A percentile compares a stretch with the other conserved stretches of the same genome.
These are phyloP conservation scores for Boletus rex-veris DNA, from an alignment of 768 basidiomycete genomes.

Conservation along the genomic window DNA sequence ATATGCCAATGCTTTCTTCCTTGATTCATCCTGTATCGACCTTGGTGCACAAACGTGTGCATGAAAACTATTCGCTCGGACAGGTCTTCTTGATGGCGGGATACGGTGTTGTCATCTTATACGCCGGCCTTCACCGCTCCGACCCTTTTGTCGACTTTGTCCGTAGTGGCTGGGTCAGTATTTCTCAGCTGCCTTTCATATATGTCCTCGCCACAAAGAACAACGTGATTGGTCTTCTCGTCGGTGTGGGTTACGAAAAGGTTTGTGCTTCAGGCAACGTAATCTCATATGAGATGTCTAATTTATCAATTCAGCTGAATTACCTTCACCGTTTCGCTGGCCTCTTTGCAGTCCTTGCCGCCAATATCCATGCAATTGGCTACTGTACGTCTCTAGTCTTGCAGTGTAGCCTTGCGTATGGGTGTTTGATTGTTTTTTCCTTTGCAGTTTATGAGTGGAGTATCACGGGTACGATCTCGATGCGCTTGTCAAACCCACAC, in stretches of 20 bases:
- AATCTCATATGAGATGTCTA: not conserved
- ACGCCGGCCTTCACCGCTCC: slow-evolving; percentile 49
- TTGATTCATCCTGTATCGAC: slow-evolving; percentile 42
- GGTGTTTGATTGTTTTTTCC: not conserved
- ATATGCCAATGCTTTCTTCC: slow-evolving; percentile 37
- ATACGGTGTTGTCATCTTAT: slow-evolving; percentile 45
- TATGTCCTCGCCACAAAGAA: slow-evolving; percentile 69
- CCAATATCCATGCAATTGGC: slow-evolving; percentile 57
- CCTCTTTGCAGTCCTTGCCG: slow-evolving; percentile 49
- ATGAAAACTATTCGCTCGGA: slow-evolving; percentile 49
- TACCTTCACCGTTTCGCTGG: slow-evolving; percentile 72
- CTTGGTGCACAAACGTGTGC: slow-evolving; percentile 41
- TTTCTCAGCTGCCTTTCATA: slow-evolving; percentile 61
- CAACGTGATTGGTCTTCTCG: slow-evolving; percentile 52
- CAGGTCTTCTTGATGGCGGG: slow-evolving; percentile 43
- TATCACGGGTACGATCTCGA: slow-evolving; percentile 39
- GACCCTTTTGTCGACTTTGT: slow-evolving; percentile 48
- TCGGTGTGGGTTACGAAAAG: slow-evolving; percentile 68
- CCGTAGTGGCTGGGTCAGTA: slow-evolving; percentile 50
- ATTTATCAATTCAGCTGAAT: slow-evolving; percentile 50
- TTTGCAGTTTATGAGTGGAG: slow-evolving; percentile 57
- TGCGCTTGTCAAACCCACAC: slow-evolving; percentile 32
- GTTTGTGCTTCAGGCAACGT: slow-evolving; percentile 29
- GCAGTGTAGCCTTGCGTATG: not conserved
- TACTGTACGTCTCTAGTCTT: slow-evolving; percentile 42